These are phyloP conservation scores for Serendipita vermifera DNA, from an alignment of 768 basidiomycete species.

Conservation along the genomic window DNA sequence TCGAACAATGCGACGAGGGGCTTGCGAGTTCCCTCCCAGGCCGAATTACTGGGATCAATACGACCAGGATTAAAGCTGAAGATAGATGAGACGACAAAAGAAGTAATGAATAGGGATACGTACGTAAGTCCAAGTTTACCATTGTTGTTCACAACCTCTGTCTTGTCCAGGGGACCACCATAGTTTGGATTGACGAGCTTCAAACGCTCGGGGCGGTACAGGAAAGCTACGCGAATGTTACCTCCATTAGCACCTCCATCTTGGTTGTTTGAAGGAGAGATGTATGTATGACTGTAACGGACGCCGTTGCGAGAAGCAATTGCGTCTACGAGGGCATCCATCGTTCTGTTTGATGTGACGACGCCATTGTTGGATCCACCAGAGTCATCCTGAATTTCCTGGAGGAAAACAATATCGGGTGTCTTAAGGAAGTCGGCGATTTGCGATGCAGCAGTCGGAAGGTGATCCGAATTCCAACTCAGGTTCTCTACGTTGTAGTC, in stretches of 20 bases:
- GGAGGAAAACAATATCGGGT: constrained; percentile 48
- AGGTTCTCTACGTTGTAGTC: constrained; percentile 56
- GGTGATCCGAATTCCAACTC: constrained; percentile 35
- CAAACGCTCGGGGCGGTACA: constrained; percentile 25
- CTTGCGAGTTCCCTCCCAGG: constrained; percentile 47
- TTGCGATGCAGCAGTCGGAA: constrained; percentile 39
- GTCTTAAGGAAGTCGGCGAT: constrained; percentile 36
- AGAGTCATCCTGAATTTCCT: constrained; percentile 51
- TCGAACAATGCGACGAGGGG: constrained; percentile 47
- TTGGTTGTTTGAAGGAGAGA: constrained; percentile 39
- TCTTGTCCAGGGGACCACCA: constrained; percentile 37
- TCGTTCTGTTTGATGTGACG: constrained; percentile 40
- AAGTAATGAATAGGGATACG: constrained; percentile 8
- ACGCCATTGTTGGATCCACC: constrained; percentile 41
- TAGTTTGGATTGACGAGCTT: constrained; percentile 27
- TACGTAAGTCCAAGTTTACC: constrained; percentile 33
- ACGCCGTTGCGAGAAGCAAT: constrained; percentile 30
- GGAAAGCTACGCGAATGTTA: constrained; percentile 46
- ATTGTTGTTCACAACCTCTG: constrained; percentile 25
- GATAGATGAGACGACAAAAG: constrained; percentile 2
- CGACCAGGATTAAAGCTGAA: constrained; percentile 47
- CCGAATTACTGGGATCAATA: constrained; percentile 41
- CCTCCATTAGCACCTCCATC: constrained; percentile 52
- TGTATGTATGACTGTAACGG: constrained; percentile 35
- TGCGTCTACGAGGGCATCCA: constrained; percentile 36